Evolutionary conservation across 2,329 filamentous ascomycete species (phyloP).

Genomic region (Neurospora crassa): DNA sequence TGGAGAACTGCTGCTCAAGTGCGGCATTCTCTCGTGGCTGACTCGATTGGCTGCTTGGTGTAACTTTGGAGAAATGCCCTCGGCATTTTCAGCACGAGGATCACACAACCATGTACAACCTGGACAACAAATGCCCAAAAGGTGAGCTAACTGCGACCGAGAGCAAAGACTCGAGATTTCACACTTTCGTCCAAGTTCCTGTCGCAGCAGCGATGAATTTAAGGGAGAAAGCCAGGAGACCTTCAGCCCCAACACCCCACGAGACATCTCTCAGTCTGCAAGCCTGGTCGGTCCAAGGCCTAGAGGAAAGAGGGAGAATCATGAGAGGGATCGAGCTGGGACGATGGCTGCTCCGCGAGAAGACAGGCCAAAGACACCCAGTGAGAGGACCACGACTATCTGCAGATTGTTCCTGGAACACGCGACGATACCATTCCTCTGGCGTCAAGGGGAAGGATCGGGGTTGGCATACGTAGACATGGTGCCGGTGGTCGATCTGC

Average conservation of each 20-base stretch:
- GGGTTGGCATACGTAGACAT: slow-evolving; percentile 26
- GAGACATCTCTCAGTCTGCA: slow-evolving; percentile 49
- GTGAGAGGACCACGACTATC: slow-evolving; percentile 83
- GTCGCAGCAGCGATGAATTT: slow-evolving; percentile 59
- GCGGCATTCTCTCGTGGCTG: slow-evolving; percentile 86
- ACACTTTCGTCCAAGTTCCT: not conserved
- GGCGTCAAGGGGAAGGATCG: slow-evolving; percentile 9
- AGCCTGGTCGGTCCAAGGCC: slow-evolving; percentile 27
- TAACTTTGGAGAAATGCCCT: slow-evolving; percentile 30
- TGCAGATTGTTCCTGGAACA: slow-evolving; percentile 34
- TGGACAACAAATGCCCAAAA: not conserved
- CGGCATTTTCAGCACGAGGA: not conserved
- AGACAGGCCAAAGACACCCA: slow-evolving; percentile 44
- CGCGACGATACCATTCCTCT: slow-evolving; percentile 18
- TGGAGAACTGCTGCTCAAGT: slow-evolving; percentile 86
- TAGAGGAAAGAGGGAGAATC: slow-evolving; percentile 47
- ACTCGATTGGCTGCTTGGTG: slow-evolving; percentile 49
- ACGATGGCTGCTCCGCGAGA: slow-evolving; percentile 29
- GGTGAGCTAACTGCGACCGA: not conserved
- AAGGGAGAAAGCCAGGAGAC: slow-evolving; percentile 51
- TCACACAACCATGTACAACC: not conserved
- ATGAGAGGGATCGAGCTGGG: slow-evolving; percentile 72
- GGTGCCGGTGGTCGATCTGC: slow-evolving; percentile 25
- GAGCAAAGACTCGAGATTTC: not conserved
- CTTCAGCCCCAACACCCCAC: slow-evolving; percentile 76